A percentile compares a stretch with the other conserved stretches of the same genome.
These are phyloP conservation scores for Boletus pseudopeckii DNA, from an alignment of 768 basidiomycete species.

Conservation along the genomic window DNA sequence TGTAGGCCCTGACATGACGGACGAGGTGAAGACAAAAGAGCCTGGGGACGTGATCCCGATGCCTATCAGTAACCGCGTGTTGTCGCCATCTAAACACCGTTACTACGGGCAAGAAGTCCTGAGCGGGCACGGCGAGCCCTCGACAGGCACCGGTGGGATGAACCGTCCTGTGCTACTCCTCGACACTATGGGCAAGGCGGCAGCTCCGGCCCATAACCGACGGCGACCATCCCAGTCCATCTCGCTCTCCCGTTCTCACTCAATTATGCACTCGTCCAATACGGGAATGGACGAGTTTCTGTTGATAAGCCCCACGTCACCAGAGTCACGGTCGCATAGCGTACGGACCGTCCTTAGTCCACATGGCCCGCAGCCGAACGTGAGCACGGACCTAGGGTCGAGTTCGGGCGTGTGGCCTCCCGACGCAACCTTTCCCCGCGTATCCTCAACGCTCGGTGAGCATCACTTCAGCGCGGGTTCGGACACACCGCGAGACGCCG, in stretches of 20 bases:
- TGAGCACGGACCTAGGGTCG: not conserved
- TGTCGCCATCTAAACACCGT: slow-evolving; percentile 17
- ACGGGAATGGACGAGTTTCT: slow-evolving; percentile 24
- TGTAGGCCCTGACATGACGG: not conserved
- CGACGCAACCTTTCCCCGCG: not conserved
- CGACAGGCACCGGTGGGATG: not conserved
- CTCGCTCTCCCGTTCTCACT: slow-evolving; percentile 13
- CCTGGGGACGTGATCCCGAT: slow-evolving; percentile 13
- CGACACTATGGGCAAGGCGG: not conserved
- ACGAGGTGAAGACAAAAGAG: slow-evolving; percentile 1
- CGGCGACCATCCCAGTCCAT: slow-evolving; percentile 15
- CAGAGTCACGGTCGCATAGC: not conserved
- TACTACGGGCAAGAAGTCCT: slow-evolving; percentile 17
- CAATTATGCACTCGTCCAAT: slow-evolving; percentile 12
- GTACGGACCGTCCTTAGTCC: slow-evolving; percentile 1
- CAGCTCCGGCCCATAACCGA: not conserved
- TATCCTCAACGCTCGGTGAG: not conserved
- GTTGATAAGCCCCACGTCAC: slow-evolving; percentile 10
- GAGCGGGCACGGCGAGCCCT: not conserved
- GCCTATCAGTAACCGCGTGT: slow-evolving; percentile 18
- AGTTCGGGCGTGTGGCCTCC: not conserved
- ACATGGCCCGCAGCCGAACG: slow-evolving; percentile 5
- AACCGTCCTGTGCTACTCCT: not conserved
- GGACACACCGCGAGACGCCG: not conserved
- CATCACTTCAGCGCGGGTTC: not conserved